Evolutionary conservation across 164 flowering plant species (phyloP).

Genomic region (Tetracentron sinense): DNA sequence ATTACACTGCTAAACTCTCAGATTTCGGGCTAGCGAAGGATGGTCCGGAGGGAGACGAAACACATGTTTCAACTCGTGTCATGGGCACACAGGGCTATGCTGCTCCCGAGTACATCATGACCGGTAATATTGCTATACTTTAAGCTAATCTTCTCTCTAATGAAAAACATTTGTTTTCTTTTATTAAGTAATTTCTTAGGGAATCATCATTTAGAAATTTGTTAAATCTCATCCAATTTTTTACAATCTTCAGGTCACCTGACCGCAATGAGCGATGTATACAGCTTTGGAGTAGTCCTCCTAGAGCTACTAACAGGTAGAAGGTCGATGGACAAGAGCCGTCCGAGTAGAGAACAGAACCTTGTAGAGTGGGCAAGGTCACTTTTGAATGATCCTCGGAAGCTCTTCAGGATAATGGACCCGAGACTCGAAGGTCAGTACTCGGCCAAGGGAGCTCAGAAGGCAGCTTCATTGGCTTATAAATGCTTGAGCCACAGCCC

Average conservation of each 20-base stretch:
- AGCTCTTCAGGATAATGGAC: constrained; percentile 49
- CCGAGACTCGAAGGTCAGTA: constrained; percentile 63
- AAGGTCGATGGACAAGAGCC: constrained; percentile 55
- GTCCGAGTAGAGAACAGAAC: constrained; percentile 40
- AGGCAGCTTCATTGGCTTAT: constrained; percentile 63
- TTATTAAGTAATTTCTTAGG: no score
- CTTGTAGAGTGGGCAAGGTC: constrained; percentile 66
- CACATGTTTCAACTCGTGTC: no score
- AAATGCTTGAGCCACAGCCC: constrained; percentile 61
- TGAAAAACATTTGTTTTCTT: no score
- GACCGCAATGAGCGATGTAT: constrained; percentile 75
- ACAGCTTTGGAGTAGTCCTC: constrained; percentile 72
- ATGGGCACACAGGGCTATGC: no score
- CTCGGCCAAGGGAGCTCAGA: constrained; percentile 54
- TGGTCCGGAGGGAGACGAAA: no score
- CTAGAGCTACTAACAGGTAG: constrained; percentile 63
- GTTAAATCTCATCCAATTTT: background rate
- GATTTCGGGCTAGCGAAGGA: no score
- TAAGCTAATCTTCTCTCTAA: no score
- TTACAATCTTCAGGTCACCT: constrained; percentile 40
- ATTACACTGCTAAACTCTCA: no score
- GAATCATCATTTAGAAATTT: background rate
- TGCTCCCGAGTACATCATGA: no score
- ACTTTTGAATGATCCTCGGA: constrained; percentile 39
- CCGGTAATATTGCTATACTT: no score